Conservation (phyloP, 1,139 yeast genomes). For the Hyphopichia pseudoburtonii region DNA sequence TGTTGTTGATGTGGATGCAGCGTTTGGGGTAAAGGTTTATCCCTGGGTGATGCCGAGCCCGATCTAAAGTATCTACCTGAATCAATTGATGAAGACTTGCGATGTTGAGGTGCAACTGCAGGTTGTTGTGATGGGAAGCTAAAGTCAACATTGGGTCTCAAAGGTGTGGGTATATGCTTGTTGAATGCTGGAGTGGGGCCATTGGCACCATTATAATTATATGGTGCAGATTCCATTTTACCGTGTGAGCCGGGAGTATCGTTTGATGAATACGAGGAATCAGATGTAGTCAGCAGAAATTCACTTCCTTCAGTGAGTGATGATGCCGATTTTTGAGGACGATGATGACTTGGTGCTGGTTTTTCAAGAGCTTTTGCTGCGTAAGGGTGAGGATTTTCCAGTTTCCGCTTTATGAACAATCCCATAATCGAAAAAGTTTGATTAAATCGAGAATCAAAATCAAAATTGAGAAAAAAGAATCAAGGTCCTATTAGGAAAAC, state of each 20-base stretch:
- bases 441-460: no score
- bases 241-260: slow-evolving; percentile 16
- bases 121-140: slow-evolving; percentile 4
- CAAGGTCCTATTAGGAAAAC: no score
- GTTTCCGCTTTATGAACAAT: slow-evolving; percentile 1
- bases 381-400: slow-evolving; percentile 1
- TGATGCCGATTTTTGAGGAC: slow-evolving; percentile 14
- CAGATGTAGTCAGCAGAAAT: slow-evolving; percentile 32
- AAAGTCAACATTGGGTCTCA: slow-evolving; percentile 9
- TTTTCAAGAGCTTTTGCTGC: neutral
- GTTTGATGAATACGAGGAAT: slow-evolving; percentile 33
- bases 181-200: slow-evolving; percentile 7
- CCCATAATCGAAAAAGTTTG: no score
- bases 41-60: neutral
- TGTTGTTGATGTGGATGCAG: no score
- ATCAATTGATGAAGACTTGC: slow-evolving; percentile 3
- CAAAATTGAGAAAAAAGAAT: no score
- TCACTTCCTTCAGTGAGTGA: slow-evolving; percentile 30
- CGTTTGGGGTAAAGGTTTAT: neutral
- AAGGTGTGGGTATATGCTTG: slow-evolving; percentile 10
- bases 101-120: neutral
- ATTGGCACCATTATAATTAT: no score
- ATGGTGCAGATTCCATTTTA: neutral
- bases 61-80: neutral
- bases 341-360: slow-evolving; percentile 7